These are phyloP conservation scores for Halophytophthora polymorphica DNA, from an alignment of 352 stramenopile species.

Conservation along the genomic window DNA sequence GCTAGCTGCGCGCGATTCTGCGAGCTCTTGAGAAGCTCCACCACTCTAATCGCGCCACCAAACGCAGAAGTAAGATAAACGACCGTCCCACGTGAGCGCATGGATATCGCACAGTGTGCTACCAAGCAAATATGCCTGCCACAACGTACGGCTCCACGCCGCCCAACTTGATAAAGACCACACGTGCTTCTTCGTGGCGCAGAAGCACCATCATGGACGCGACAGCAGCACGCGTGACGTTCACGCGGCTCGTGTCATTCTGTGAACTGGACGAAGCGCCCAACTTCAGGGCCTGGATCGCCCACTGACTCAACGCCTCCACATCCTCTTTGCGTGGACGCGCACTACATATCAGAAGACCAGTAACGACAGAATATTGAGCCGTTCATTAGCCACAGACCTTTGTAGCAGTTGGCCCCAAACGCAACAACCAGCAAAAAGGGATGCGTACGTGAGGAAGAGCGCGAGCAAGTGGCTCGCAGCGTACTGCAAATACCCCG, in stretches of 20 bases:
- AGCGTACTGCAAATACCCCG: conserved; percentile 83
- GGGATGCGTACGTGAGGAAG: conserved; percentile 64
- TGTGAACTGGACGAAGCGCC: conserved; percentile 40
- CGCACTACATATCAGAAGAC: conserved; percentile 36
- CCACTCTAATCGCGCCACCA: conserved; percentile 32
- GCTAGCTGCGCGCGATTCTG: conserved; percentile 91
- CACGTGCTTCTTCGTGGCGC: conserved; percentile 82
- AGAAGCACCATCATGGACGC: conserved; percentile 92
- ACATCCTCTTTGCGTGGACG: conserved; percentile 77
- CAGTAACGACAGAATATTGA: conserved; percentile 1
- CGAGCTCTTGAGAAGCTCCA: conserved; percentile 72
- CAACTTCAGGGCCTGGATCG: conserved; percentile 70
- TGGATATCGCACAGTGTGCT: conserved; percentile 2
- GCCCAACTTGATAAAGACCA: conserved; percentile 88
- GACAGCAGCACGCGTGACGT: conserved; percentile 83
- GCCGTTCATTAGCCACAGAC: neutral
- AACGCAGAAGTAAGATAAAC: neutral
- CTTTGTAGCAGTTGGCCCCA: neutral
- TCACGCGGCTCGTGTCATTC: conserved; percentile 67
- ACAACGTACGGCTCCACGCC: conserved; percentile 86
- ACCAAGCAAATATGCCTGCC: neutral
- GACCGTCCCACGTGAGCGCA: too few species aligned
- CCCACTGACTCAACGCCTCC: conserved; percentile 75
- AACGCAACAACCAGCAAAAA: neutral
- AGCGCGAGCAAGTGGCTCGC: conserved; percentile 77